Evolutionary conservation across 176 grass and related monocot genomes (phyloP), one percentile per base, ranked within the genome.

Genomic region (Ananas comosus): DNA sequence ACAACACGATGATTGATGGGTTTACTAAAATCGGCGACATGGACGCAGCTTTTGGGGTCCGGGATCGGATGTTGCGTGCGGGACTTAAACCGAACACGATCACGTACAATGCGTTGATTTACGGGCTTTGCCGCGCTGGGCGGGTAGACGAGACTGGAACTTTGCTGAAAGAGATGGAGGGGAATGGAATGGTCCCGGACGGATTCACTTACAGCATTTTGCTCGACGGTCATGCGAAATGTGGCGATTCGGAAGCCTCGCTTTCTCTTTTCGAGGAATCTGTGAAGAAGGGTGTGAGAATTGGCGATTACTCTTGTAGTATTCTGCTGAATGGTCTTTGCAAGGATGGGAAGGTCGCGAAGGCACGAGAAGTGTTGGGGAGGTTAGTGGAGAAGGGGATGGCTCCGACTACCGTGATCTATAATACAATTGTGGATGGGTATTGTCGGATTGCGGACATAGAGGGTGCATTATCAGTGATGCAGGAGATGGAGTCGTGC

Each of bases 1-100:
- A 73, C 70, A 91, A 87, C 51, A 74, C 72, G 52, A 87, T 91
- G 84, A 87, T 87, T 16, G 84, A 91, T 29, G 84, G 88, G 13
- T 51, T 82, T 33, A 61, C 78, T 23, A 87, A 87, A 73, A 53
- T 14, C 0, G 81, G 88, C 33, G 65, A 84, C 13, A 48, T 82
- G 68, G 78, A 81, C 66, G 68, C 78, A 70, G 81, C 78, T 67
- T 79, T 84, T 71, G 80, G 48, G 17, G 21, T 87, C 17, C 27
- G 72, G 68, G 57, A 81, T 73, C 51, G 2, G 53, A 87, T 91
- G 81, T 4, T 80, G 27, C 11, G 1, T 27, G 66, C 71, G 29
- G 78, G 81, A 9, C 48, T 50, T 0, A 87, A 73, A 58, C 84
- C 72, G 48, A 87, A 91, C 69, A 9, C 81, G 17, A 69, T 86